Conservation (phyloP, 139 green algal species). For the Deuterostichococcus epilithicus region DNA sequence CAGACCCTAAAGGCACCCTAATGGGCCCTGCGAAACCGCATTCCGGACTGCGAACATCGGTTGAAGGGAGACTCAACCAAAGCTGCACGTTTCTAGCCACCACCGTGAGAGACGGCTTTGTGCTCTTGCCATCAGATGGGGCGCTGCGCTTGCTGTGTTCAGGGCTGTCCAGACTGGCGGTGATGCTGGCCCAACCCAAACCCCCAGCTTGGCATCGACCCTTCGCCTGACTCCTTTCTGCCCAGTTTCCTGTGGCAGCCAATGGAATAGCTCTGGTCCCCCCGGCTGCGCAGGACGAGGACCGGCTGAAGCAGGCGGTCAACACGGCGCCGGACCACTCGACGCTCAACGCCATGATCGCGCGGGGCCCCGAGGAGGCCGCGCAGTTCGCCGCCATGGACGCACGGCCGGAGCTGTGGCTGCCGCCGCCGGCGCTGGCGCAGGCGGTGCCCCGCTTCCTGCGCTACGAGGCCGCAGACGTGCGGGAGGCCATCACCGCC, state of each 20-base stretch:
- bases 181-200: no score
- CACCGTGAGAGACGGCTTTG: not conserved
- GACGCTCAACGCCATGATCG: conserved; percentile 58
- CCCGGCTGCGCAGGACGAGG: conserved; percentile 39
- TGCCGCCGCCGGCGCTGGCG: not conserved
- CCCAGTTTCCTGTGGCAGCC: no score
- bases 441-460: conserved; percentile 29
- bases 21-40: not conserved
- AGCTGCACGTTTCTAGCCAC: not conserved
- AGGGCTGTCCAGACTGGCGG: no score
- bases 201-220: no score
- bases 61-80: not conserved
- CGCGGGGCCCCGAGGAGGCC: conserved; percentile 35
- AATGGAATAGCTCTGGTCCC: no score
- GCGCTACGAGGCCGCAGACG: conserved; percentile 29
- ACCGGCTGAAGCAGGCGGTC: conserved; percentile 38
- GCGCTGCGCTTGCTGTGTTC: not conserved
- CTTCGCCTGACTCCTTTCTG: not conserved
- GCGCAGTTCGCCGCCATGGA: conserved; percentile 41
- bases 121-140: not conserved
- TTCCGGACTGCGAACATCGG: not conserved
- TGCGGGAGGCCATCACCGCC: conserved; percentile 20
- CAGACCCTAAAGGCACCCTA: conserved; percentile 4
- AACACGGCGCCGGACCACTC: conserved; percentile 53
- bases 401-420: conserved; percentile 12